These are phyloP conservation scores for Dendrothele bispora DNA, from an alignment of 768 basidiomycete species.

Conservation along the genomic window DNA sequence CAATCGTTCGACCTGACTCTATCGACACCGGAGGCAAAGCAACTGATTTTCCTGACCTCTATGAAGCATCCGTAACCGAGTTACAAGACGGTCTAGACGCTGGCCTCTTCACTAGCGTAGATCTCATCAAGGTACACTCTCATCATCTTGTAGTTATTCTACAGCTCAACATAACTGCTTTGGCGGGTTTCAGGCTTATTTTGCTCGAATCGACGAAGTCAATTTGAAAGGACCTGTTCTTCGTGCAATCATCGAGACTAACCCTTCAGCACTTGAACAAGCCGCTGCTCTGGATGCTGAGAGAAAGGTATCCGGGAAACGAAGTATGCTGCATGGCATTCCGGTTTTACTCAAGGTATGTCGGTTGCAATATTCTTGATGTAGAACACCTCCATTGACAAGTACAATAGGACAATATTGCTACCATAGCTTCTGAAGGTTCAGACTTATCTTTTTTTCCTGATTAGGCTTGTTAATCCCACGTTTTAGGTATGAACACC, in stretches of 20 bases:
- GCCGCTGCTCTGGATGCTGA: constrained; percentile 34
- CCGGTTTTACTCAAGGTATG: constrained; percentile 33
- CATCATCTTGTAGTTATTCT: too few species aligned
- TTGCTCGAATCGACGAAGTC: constrained; percentile 43
- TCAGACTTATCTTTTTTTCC: not conserved
- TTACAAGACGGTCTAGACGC: constrained; percentile 51
- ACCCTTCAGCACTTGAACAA: constrained; percentile 34
- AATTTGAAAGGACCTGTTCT: constrained; percentile 35
- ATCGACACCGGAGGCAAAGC: not conserved
- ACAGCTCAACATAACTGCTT: too few species aligned
- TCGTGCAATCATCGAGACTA: constrained; percentile 39
- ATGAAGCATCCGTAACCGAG: constrained; percentile 58
- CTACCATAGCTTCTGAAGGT: constrained; percentile 30
- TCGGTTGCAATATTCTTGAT: not conserved
- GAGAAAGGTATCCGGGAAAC: constrained; percentile 24
- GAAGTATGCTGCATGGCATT: constrained; percentile 36
- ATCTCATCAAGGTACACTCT: constrained; percentile 63
- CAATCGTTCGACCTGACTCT: too few species aligned
- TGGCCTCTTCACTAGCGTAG: constrained; percentile 55
- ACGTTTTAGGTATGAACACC: constrained; percentile 40
- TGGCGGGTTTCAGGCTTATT: constrained; percentile 44
- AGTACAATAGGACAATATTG: constrained; percentile 23
- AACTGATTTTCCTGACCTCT: constrained; percentile 48
- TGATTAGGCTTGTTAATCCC: not conserved
- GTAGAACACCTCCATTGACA: too few species aligned